A percentile compares a stretch with the other conserved stretches of the same genome.
Evolutionary conservation across 2,329 filamentous ascomycete genomes (phyloP).

Genomic region (Fusarium sambucinum): DNA sequence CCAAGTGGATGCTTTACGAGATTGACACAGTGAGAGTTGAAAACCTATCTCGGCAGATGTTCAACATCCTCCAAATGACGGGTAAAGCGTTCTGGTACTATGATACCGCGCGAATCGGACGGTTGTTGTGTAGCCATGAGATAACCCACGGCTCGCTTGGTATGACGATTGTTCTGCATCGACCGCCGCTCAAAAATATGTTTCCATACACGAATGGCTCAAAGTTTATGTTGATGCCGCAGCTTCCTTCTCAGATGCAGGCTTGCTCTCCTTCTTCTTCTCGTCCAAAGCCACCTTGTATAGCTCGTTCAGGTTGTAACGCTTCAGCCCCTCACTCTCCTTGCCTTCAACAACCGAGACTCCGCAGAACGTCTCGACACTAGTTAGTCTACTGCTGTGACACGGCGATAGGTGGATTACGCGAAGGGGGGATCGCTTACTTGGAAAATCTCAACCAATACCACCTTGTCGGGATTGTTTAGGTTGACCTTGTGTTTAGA

Average conservation of each 20-base stretch:
- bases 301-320: constrained; percentile 82
- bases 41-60: constrained; percentile 10
- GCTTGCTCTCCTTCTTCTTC: constrained; percentile 34
- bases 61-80: neutral
- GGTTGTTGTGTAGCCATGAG: constrained; percentile 19
- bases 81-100: neutral
- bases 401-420: constrained; percentile 36
- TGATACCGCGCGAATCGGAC: neutral
- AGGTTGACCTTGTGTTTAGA: constrained; percentile 80
- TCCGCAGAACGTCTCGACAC: constrained; percentile 75
- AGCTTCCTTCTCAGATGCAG: constrained; percentile 29
- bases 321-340: constrained; percentile 79
- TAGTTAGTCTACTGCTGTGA: constrained; percentile 37
- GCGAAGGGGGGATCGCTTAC: constrained; percentile 58
- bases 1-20: constrained; percentile 6
- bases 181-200: constrained; percentile 18
- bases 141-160: constrained; percentile 15
- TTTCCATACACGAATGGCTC: constrained; percentile 16
- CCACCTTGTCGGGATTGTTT: constrained; percentile 80
- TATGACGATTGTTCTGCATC: constrained; percentile 17
- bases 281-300: constrained; percentile 59
- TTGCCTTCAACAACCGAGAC: constrained; percentile 79
- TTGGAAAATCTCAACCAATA: constrained; percentile 84
- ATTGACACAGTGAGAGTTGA: neutral
- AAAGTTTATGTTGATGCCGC: constrained; percentile 37